Base-by-base conservation (phyloP, 2,329 filamentous ascomycete species). In the Alternaria burnsii region DNA sequence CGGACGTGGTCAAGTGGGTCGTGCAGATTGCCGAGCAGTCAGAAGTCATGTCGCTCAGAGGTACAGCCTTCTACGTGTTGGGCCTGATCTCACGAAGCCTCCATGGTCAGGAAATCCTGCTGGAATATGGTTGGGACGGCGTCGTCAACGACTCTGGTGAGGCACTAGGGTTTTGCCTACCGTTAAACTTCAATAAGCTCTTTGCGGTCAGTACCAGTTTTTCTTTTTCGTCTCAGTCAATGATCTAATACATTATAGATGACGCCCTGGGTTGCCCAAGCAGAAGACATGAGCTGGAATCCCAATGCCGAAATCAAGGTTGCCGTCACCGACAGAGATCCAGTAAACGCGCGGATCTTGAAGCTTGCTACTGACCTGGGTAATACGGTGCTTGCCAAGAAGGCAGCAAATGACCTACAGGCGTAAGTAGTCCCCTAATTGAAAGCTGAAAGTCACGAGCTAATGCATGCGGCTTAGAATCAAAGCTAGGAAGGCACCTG, bases 31-130 rank as follows among this genome's bases (percentile, higher is more conserved):
- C 95, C 1, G 92, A 97, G 76, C 83, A 84, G 28, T 94, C 95
- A 42, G 89, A 94, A 68, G 91, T 99, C 51, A 90, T 99, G 88
- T 97, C 93, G 59, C 85, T 99, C 71, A 87, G 96, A 44, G 95
- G 96, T 38, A 99, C 96, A 0, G 95, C 95, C 1, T 98, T 98
- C 79, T 99, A 97, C 72, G 95, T 97, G 0, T 82, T 99, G 0
- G 95, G 95, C 0, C 82, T 99, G 58, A 94, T 99, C 56, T 97
- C 94, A 1, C 87, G 95, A 55, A 98, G 94, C 52, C 85, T 93
- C 9, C 94, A 97, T 72, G 95, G 95, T 0, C 87, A 98, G 26
- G 93, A 97, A 77, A 97, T 98, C 59, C 81, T 99, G 14, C 89
- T 91, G 1, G 92, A 97, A 72, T 85, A 91, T 73, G 94, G 94